Conservation (phyloP, 139 green algal species). For the Auxenochlorella pyrenoidosa region DNA sequence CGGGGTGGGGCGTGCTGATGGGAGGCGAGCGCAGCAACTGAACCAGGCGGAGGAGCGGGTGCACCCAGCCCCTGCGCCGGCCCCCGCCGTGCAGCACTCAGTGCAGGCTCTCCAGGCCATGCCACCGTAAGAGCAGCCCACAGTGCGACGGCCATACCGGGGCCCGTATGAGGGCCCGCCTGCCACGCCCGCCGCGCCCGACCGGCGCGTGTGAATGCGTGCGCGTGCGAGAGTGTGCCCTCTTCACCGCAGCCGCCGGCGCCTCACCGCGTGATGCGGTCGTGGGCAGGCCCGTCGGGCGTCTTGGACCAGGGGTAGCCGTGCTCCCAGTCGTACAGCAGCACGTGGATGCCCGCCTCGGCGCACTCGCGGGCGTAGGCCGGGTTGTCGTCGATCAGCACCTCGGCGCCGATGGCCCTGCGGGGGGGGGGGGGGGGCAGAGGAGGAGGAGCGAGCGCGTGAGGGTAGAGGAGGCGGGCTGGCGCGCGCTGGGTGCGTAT, state of each 20-base stretch:
- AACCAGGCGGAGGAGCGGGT: not conserved
- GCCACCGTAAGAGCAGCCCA: too few species aligned
- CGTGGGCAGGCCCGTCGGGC: conserved; percentile 39
- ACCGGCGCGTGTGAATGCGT: too few species aligned
- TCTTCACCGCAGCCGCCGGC: too few species aligned
- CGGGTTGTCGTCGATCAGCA: conserved; percentile 97
- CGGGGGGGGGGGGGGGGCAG: not conserved
- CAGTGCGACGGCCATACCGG: too few species aligned
- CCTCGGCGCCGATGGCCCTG: conserved; percentile 79
- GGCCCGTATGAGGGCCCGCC: too few species aligned
- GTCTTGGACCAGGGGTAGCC: conserved; percentile 92
- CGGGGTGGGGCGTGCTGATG: not conserved
- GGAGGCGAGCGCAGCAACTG: too few species aligned
- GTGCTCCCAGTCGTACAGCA: conserved; percentile 92
- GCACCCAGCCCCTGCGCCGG: not conserved
- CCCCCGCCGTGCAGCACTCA: not conserved
- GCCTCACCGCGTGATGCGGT: conserved; percentile 40
- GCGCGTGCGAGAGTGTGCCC: too few species aligned
- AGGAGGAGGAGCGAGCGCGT: not conserved
- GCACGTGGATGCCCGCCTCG: conserved; percentile 83
- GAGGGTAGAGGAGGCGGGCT: not conserved
- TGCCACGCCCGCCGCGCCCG: too few species aligned
- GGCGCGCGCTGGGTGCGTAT: not conserved
- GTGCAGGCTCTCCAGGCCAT: not conserved
- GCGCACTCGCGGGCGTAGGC: conserved; percentile 90